Base-by-base conservation (phyloP, 495 filamentous ascomycete species). In the Collariella sp. region DNA sequence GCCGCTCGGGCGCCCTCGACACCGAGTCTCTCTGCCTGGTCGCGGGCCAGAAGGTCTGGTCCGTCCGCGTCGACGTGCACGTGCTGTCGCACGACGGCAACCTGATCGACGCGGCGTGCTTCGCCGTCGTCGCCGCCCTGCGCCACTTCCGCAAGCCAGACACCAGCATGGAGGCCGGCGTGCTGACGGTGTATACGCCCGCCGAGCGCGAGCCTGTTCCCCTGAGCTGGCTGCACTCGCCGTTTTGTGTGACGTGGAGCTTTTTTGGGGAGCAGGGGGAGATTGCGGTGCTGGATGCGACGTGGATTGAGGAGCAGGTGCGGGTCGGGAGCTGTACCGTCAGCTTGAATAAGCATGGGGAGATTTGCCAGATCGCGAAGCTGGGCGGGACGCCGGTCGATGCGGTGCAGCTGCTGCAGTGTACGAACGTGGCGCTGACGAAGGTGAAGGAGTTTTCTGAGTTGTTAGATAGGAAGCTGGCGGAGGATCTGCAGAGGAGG, bases 11-110 rank as follows among this genome's bases (percentile, higher is more conserved):
- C 56, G 93, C 93, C 10, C 78, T 98, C 22, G 90, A 96, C 65
- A 95, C 89, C 24, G 93, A 98, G 72, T 94, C 89, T 1, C 80
- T 98, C 26, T 98, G 93, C 67, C 87, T 98, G 13, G 70, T 97
- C 20, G 89, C 93, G 22, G 89, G 88, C 13, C 75, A 85, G 50
- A 94, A 91, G 69, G 89, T 86, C 71, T 98, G 93, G 87, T 81
- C 79, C 44, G 77, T 98, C 47, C 86, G 88, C 22, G 89, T 89
- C 5, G 89, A 95, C 62, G 79, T 96, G 2, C 93, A 97, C 69
- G 81, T 97, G 35, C 76, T 95, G 15, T 85, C 87, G 45, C 87
- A 87, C 69, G 91, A 96, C 63, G 93, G 93, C 22, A 87, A 87
- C 56, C 75, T 98, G 22, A 82, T 91, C 13, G 89, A 95, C 68